Conservation (phyloP, 169 alveolate genomes). For the Plasmodium gallinaceum region DNA sequence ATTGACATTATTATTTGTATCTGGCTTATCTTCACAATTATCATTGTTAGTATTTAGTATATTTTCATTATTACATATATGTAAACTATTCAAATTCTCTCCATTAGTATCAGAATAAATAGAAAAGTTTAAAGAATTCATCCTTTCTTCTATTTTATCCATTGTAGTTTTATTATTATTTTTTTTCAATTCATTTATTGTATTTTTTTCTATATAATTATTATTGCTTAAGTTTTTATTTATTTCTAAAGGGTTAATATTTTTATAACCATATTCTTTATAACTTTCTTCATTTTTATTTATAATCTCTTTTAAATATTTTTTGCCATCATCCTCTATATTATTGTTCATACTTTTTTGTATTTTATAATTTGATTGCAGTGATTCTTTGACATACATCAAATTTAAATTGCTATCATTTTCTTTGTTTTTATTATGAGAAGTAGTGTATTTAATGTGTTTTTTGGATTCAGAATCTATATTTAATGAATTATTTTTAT, state of each 20-base stretch:
- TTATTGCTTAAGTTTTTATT: neutral
- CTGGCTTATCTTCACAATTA: neutral
- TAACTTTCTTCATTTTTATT: neutral
- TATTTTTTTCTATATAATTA: neutral
- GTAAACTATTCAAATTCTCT: neutral
- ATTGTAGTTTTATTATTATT: neutral
- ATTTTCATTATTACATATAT: neutral
- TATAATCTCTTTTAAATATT: neutral
- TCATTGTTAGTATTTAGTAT: neutral
- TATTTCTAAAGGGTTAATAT: neutral
- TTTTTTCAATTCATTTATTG: too few relatives aligned
- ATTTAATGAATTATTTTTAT: conserved; percentile 2
- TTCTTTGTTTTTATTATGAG: neutral
- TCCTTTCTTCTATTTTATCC: conserved; percentile 2
- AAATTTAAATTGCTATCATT: conserved; percentile 5
- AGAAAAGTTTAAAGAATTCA: conserved; percentile 7
- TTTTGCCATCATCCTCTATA: neutral
- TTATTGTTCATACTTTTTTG: neutral
- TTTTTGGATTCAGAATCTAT: conserved; percentile 8
- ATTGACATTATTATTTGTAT: neutral
- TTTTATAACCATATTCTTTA: neutral
- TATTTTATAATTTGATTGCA: neutral
- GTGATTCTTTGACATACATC: neutral
- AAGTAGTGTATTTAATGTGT: neutral
- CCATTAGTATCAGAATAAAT: neutral